Evolutionary conservation across 805 yeast genomes (phyloP), one percentile per base, ranked within the genome.

Genomic region (Lipomyces anomalus): DNA sequence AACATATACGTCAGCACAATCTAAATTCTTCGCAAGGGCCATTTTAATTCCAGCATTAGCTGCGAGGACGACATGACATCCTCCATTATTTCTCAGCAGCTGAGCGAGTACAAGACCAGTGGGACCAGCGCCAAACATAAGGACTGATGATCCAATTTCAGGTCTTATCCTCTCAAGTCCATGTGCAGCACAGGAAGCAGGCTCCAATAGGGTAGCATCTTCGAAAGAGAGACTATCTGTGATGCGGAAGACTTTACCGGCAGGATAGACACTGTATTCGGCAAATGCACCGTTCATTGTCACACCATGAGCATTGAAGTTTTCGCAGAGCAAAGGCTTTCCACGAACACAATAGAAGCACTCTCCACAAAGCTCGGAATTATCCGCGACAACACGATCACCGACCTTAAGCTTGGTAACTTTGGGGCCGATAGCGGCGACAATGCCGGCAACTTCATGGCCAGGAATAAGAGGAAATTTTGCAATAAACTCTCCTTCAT

Each of bases 51-150:
- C 53, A 6, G 44, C 48, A 24, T 38, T 38, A 16, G 53, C 53
- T 9, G 53, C 53, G 18, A 50, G 28, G 11, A 50, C 53, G 22
- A 50, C 53, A 26, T 48, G 53, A 17, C 53, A 50, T 13, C 53
- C 53, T 16, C 53, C 53, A 26, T 50, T 50, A 26, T 50, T 28
- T n/a, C 53, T 39, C 23, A 50, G 48, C 7, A 50, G 33, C 29
- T 50, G 53, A 11, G 53, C 51, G 17, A 50, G 46, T 16, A 50
- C 53, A 6, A 50, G 46, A 36, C 53, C 53, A 6, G 53, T 50
- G 11, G 53, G 53, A 4, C 53, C 53, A 22, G 53, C 53, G 18
- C 53, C 53, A 40, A 50, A 46, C 52, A 50, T 47, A 29, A 50
- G 41, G 26, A 50, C 53, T 32, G 41, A 35, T 6, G 53, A 48